Evolutionary conservation across 208 protist genomes (phyloP), one percentile per base, ranked within the genome.

Genomic region (Porcisia deanei): DNA sequence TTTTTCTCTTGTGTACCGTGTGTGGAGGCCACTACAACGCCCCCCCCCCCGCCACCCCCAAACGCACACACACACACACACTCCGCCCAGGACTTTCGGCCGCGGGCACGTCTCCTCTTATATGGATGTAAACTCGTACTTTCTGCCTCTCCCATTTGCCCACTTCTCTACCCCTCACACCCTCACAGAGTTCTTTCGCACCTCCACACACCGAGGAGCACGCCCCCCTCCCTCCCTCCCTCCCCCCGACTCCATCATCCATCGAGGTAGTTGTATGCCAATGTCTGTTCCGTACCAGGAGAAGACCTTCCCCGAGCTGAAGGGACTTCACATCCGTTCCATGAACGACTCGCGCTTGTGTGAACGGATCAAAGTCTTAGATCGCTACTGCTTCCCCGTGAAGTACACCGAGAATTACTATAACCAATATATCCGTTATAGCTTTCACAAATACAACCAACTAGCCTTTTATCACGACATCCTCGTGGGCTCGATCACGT

Each of bases 401-500:
- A 91, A 87, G 79, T 98, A 98, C 83, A 57, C 60, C 1, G 91
- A 97, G 53, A 85, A 85, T 60, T 97, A 96, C 78, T 98, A 98
- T 79, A 81, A 87, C 72, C 87, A 73, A 8, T 94, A 95, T 75
- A 85, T 96, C 39, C 79, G 83, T 22, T 60, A 71, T 34, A 86
- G 88, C 54, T 70, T 90, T 65, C 89, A 92, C 71, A 70, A 73
- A 34, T 97, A 83, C 68, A 96, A 92, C 81, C 85, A 91, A 53
- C n/a, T 96, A 3, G 93, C 93, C 54, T 91, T 94, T 73, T 99
- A 86, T 77, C 80, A 97, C 78, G 96, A 98, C 58, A 91, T 97
- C 52, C 85, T 98, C 25, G 88, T 99, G 18, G 97, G 97, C 55
- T 91, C 86, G 63, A 91, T 98, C 59, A 97, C 94, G 16, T 98